Evolutionary conservation across 768 basidiomycete genomes (phyloP).

Genomic region (Pleurotus sapidus): DNA sequence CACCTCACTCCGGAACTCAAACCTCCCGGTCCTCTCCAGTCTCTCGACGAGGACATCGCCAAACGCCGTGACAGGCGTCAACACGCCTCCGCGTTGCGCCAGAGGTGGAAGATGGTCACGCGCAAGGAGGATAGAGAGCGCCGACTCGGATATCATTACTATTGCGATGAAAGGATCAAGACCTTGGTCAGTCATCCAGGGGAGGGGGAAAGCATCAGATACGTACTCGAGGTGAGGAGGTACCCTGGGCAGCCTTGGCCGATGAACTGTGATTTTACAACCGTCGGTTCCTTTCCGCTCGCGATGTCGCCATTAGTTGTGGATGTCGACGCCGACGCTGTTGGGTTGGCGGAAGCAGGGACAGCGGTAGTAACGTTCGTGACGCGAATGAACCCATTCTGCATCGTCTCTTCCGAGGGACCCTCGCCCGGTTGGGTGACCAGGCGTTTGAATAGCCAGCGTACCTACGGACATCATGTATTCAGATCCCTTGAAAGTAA

Average conservation of each 20-base stretch:
- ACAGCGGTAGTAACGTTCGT: slow-evolving; percentile 72
- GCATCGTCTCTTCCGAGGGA: slow-evolving; percentile 58
- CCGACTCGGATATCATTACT: slow-evolving; percentile 82
- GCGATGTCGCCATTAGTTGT: too few species aligned
- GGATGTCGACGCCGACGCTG: too few species aligned
- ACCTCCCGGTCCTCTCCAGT: slow-evolving; percentile 52
- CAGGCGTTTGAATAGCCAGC: slow-evolving; percentile 52
- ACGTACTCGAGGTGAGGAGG: slow-evolving; percentile 50
- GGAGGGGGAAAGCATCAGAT: neutral
- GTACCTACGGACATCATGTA: slow-evolving; percentile 34
- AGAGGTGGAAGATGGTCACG: slow-evolving; percentile 52
- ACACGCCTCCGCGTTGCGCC: slow-evolving; percentile 66
- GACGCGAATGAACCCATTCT: slow-evolving; percentile 57
- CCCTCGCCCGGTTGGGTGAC: slow-evolving; percentile 57
- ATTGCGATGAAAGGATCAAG: neutral
- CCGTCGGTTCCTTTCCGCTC: too few species aligned
- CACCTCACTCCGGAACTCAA: slow-evolving; percentile 56
- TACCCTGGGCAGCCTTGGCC: slow-evolving; percentile 82
- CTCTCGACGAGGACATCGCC: slow-evolving; percentile 74
- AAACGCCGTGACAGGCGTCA: slow-evolving; percentile 83
- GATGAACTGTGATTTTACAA: slow-evolving; percentile 34
- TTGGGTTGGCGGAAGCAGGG: slow-evolving; percentile 19
- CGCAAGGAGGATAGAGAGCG: slow-evolving; percentile 64
- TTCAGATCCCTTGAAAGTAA: neutral
- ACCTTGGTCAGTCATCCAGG: neutral